These are phyloP conservation scores for Ophiostoma sp. DNA, from an alignment of 2,329 filamentous ascomycete genomes.

Conservation along the genomic window DNA sequence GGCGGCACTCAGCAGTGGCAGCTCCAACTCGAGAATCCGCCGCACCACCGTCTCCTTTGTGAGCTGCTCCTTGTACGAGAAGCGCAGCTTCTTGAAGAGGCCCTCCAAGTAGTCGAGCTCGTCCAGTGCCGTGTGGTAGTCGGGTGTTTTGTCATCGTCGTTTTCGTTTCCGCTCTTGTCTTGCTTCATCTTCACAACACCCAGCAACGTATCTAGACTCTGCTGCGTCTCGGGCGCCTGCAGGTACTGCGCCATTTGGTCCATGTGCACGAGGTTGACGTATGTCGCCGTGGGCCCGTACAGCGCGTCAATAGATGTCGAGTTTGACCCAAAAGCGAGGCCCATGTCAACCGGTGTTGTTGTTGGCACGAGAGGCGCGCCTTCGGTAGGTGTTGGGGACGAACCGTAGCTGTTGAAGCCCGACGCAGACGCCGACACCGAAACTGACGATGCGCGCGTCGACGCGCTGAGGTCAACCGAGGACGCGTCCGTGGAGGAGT, in stretches of 20 bases:
- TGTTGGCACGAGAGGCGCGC: constrained; percentile 10
- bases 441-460: constrained; percentile 26
- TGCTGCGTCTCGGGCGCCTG: constrained; percentile 25
- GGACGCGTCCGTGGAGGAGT: constrained; percentile 14
- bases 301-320: constrained; percentile 5
- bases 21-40: constrained; percentile 86
- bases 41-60: constrained; percentile 98
- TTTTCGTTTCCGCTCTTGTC: not conserved
- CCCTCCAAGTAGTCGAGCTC: constrained; percentile 91
- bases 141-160: not conserved
- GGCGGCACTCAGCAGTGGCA: constrained; percentile 75
- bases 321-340: not conserved
- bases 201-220: constrained; percentile 26
- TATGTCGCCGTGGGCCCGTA: constrained; percentile 15
- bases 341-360: constrained; percentile 14
- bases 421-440: not conserved
- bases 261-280: constrained; percentile 29
- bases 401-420: constrained; percentile 16
- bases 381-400: not conserved
- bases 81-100: constrained; percentile 92
- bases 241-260: constrained; percentile 27
- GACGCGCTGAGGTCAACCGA: constrained; percentile 1
- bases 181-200: constrained; percentile 21
- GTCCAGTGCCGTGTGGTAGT: constrained; percentile 29
- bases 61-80: constrained; percentile 97